Percentiles rank a stretch among this genome's conserved stretches.
These are phyloP conservation scores for Aspergillus cristatus DNA, from an alignment of 495 filamentous ascomycete genomes.

Conservation along the genomic window DNA sequence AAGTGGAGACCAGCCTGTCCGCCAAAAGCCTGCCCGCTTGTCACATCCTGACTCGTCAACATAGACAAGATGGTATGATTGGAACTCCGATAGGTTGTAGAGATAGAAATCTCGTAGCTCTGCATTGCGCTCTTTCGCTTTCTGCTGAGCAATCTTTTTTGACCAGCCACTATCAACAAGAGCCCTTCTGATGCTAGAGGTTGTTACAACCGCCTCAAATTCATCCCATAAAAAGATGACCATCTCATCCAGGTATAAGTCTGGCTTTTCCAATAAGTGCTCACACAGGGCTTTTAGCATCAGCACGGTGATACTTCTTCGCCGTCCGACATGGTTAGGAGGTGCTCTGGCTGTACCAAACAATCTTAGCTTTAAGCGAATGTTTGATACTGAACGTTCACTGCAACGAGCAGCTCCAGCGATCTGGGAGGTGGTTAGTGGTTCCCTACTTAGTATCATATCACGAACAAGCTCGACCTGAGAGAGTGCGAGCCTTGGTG, in stretches of 20 bases:
- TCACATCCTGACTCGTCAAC: too few species aligned
- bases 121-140: constrained; percentile 21
- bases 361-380: constrained; percentile 16
- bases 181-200: constrained; percentile 7
- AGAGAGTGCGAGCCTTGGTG: too few species aligned
- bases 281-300: constrained; percentile 22
- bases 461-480: too few species aligned
- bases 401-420: constrained; percentile 12
- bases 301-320: constrained; percentile 11
- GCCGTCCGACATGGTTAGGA: constrained; percentile 11
- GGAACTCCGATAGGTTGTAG: constrained; percentile 17
- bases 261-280: constrained; percentile 23
- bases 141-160: constrained; percentile 19
- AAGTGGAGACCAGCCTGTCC: constrained; percentile 17
- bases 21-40: constrained; percentile 15
- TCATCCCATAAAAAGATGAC: constrained; percentile 23
- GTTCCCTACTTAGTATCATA: background rate
- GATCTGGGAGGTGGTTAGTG: background rate
- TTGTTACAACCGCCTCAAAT: constrained; percentile 14
- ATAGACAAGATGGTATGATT: constrained; percentile 19
- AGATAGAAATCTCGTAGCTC: constrained; percentile 25
- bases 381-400: constrained; percentile 10
- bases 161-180: constrained; percentile 13
- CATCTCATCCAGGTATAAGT: constrained; percentile 23
- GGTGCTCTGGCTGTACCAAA: constrained; percentile 18